Evolutionary conservation across 2,329 filamentous ascomycete species (phyloP).

Genomic region (Cladosporium sp.): DNA sequence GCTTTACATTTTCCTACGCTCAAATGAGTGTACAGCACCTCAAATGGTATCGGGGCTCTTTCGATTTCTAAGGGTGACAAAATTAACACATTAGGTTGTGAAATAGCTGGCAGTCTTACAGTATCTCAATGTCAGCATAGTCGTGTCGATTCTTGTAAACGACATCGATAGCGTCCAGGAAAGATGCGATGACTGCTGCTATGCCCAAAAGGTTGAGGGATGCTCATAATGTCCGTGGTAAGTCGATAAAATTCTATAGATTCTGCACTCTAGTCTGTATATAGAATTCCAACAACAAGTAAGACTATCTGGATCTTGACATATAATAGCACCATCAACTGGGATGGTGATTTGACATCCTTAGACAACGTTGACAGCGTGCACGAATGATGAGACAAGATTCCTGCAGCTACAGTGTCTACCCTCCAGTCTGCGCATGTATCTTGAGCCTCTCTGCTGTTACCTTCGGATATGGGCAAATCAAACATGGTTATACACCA

Average conservation of each 20-base stretch:
- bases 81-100: not conserved
- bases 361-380: not conserved
- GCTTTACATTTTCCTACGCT: not conserved
- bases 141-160: not conserved
- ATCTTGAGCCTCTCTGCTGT: not conserved
- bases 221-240: not conserved
- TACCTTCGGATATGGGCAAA: not conserved
- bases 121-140: not conserved
- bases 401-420: not conserved
- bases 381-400: not conserved
- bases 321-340: too few species aligned
- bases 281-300: not conserved
- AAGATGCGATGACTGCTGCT: not conserved
- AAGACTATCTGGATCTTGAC: not conserved
- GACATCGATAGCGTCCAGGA: not conserved
- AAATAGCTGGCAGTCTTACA: not conserved
- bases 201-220: too few species aligned
- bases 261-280: not conserved
- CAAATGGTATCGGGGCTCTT: not conserved
- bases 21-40: not conserved
- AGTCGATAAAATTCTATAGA: too few species aligned
- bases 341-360: not conserved
- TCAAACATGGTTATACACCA: not conserved
- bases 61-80: not conserved
- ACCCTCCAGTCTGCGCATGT: not conserved